Conservation (phyloP, 176 grass and related monocot genomes). For the Musa schizocarpa region DNA sequence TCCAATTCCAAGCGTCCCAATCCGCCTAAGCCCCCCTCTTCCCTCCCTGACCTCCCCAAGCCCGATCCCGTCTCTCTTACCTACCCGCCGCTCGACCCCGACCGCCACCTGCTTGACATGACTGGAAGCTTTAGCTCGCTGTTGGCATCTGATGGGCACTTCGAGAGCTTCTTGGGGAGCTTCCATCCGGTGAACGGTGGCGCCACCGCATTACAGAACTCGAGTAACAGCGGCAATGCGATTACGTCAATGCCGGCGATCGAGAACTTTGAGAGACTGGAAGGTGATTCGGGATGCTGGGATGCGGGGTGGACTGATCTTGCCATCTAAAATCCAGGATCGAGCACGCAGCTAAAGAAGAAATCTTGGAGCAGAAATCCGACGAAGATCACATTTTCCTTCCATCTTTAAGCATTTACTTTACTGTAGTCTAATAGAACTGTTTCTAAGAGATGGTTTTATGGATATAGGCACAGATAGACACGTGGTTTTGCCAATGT, state of each 20-base stretch:
- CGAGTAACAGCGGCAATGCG: not conserved
- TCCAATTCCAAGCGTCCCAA: not conserved
- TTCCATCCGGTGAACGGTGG: too few relatives aligned
- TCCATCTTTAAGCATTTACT: too few relatives aligned
- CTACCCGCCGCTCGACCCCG: not conserved
- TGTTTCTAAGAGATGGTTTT: too few relatives aligned
- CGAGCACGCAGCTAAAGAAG: not conserved
- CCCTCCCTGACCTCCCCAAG: not conserved
- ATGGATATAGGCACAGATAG: too few relatives aligned
- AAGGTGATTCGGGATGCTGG: conserved; percentile 2
- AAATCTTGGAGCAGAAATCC: not conserved
- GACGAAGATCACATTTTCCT: too few relatives aligned
- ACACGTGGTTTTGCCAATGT: too few relatives aligned
- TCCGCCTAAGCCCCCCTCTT: not conserved
- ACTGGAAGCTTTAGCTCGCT: conserved; percentile 4
- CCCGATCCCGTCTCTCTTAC: not conserved
- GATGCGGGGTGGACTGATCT: not conserved
- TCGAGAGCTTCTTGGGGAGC: not conserved
- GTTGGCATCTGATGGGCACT: not conserved
- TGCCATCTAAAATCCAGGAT: not conserved
- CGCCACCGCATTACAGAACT: not conserved
- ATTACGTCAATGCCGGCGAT: not conserved
- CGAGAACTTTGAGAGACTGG: not conserved
- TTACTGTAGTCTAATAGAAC: too few relatives aligned
- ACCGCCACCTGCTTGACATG: conserved; percentile 3